A percentile compares a stretch with the other conserved stretches of the same genome.
These are phyloP conservation scores for Nannizzia gypsea DNA, from an alignment of 2,329 filamentous ascomycete genomes.

Conservation along the genomic window DNA sequence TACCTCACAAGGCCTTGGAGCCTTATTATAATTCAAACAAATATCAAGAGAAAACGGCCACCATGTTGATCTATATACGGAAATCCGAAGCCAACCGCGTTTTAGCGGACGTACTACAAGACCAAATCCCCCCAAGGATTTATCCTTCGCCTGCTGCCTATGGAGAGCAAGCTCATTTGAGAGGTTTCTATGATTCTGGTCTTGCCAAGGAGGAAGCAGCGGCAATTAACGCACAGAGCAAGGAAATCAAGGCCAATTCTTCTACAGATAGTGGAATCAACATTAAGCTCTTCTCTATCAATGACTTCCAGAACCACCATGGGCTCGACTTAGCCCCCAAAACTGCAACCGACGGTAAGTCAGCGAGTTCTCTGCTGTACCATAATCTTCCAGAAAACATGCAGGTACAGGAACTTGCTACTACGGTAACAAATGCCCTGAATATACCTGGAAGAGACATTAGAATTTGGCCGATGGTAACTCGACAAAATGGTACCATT, in stretches of 20 bases:
- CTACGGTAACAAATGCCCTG: neutral
- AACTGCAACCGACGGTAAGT: neutral
- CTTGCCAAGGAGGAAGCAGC: neutral
- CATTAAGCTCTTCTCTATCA: neutral
- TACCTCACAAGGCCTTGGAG: constrained; percentile 46
- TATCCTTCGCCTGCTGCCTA: constrained; percentile 31
- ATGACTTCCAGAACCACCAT: neutral
- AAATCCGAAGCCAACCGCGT: constrained; percentile 75
- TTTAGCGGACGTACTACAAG: constrained; percentile 59
- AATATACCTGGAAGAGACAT: neutral
- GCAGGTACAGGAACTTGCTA: neutral
- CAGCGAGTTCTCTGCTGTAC: neutral
- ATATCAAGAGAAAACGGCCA: constrained; percentile 67
- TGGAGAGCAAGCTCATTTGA: neutral
- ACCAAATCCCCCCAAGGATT: constrained; percentile 71
- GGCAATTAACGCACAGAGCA: neutral
- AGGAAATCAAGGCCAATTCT: neutral
- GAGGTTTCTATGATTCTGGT: neutral
- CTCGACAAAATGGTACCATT: constrained; percentile 92
- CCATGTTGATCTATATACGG: constrained; percentile 97
- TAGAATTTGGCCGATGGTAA: constrained; percentile 46
- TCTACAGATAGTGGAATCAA: neutral
- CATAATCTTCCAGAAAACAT: neutral
- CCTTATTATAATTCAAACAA: constrained; percentile 54
- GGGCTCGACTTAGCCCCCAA: neutral